These are phyloP conservation scores for Neonectria ditissima DNA, from an alignment of 2,329 filamentous ascomycete genomes.

Conservation along the genomic window DNA sequence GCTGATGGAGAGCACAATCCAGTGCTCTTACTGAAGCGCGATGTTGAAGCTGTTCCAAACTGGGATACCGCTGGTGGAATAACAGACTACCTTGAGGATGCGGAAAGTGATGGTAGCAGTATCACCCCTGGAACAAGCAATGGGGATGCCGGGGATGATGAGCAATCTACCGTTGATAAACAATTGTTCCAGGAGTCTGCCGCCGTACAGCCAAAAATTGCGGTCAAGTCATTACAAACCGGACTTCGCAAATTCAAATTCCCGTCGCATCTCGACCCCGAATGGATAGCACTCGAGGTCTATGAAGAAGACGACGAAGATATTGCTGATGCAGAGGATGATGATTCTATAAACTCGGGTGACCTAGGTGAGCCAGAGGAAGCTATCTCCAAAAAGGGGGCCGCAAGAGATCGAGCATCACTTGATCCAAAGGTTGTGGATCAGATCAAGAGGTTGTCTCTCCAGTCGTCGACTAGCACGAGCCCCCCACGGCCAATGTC, in stretches of 20 bases:
- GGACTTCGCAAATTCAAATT: slow-evolving; percentile 52
- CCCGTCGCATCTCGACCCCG: slow-evolving; percentile 82
- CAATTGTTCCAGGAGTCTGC: slow-evolving; percentile 53
- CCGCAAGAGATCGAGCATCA: slow-evolving; percentile 39
- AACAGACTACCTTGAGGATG: slow-evolving; percentile 56
- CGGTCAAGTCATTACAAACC: slow-evolving; percentile 13
- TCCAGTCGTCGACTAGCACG: slow-evolving; percentile 38
- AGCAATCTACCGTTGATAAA: slow-evolving; percentile 60
- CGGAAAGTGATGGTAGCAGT: slow-evolving; percentile 10
- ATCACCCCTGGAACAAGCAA: slow-evolving; percentile 30
- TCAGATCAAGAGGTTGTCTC: slow-evolving; percentile 56
- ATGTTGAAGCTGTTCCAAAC: slow-evolving; percentile 33
- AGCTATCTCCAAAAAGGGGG: slow-evolving; percentile 22
- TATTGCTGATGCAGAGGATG: slow-evolving; percentile 54
- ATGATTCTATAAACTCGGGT: slow-evolving; percentile 58
- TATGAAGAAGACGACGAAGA: slow-evolving; percentile 69
- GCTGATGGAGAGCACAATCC: slow-evolving; percentile 61
- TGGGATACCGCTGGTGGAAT: slow-evolving; percentile 13
- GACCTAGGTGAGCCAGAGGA: slow-evolving; percentile 47
- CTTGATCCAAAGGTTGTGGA: slow-evolving; percentile 55
- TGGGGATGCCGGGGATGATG: slow-evolving; percentile 46
- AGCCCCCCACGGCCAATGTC: slow-evolving; percentile 21
- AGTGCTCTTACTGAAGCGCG: slow-evolving; percentile 50
- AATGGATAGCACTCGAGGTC: slow-evolving; percentile 93
- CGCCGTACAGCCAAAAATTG: not conserved